Base-by-base conservation (phyloP, 805 yeast species). In the Wickerhamia fluorescens region DNA sequence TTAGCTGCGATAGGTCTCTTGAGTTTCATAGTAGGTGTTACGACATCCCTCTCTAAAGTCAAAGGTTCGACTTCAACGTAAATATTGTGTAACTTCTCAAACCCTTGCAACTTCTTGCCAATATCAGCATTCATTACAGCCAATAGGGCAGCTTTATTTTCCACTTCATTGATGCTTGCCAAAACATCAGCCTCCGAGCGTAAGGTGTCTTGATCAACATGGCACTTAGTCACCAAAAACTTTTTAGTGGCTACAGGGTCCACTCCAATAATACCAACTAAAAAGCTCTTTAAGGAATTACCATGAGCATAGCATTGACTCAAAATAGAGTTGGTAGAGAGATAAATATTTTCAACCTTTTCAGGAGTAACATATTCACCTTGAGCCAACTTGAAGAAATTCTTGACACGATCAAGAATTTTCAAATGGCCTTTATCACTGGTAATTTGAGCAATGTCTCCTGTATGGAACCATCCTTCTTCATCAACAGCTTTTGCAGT, bases 1-100 rank as follows among this genome's bases (percentile, higher is more conserved):
- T 61, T 61, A 23, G 62, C 61, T 1, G 77, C 75, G 16, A 58
- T 56, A 2, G 66, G 53, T 34, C 83, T 57, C 49, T 72, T 73
- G 30, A 73, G 52, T 49, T 74, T 73, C 38, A 73, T 39, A 6
- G 57, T 51, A 11, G 57, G 55, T 7, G 57, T 51, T 15, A 51
- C 33, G 15, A 49, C 42, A 27, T 49, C 44, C 15, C 51, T 23
- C 20, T 46, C 52, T 20, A 47, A 33, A 13, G 40, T 40, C 45
- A 50, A 47, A 3, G 56, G 56, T 35, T 50, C 54, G 15, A 45
- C 41, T 37, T 48, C 53, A 22, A 50, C 31, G 30, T 46, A 40
- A 20, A 49, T 7, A 29, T 50, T 50, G 38, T 47, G 51, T 23
- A 50, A 27, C 33, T 31, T 36, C 35, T 50, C 56, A 14, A 45